These are phyloP conservation scores for Endogone sp. DNA, from an alignment of 192 early-diverging fungal species.

Conservation along the genomic window DNA sequence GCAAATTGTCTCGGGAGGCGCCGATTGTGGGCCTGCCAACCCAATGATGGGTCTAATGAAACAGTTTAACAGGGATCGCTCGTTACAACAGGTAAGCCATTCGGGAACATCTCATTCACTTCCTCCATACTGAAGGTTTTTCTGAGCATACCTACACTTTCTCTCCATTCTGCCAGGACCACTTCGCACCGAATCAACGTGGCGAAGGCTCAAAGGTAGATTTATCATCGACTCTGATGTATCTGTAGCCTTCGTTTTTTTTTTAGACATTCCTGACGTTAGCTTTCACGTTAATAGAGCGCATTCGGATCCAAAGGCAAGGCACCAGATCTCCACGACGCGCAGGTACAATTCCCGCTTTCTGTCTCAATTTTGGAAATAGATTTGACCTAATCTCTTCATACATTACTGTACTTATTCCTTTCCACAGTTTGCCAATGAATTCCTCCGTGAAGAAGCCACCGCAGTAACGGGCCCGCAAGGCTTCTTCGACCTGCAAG, in stretches of 20 bases:
- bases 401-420: too few species aligned
- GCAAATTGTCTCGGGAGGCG: conserved; percentile 53
- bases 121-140: too few species aligned
- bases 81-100: conserved; percentile 49
- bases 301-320: conserved; percentile 7
- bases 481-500: conserved; percentile 64
- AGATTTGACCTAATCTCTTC: too few species aligned
- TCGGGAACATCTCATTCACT: neutral
- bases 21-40: conserved; percentile 76
- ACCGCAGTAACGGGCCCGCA: conserved; percentile 11
- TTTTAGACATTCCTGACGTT: too few species aligned
- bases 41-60: conserved; percentile 76
- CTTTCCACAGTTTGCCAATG: conserved; percentile 55
- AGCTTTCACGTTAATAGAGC: neutral
- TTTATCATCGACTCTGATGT: too few species aligned
- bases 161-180: conserved; percentile 13
- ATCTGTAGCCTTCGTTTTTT: too few species aligned
- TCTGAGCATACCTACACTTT: too few species aligned
- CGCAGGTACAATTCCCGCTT: conserved; percentile 8
- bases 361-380: too few species aligned
- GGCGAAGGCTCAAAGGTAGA: conserved; percentile 25
- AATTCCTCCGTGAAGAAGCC: conserved; percentile 44
- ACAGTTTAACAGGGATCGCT: conserved; percentile 72
- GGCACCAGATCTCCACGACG: neutral
- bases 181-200: conserved; percentile 14